Evolutionary conservation across 306 rosid genomes (phyloP), one percentile per base, ranked within the genome.

Genomic region (Sophora flavescens): DNA sequence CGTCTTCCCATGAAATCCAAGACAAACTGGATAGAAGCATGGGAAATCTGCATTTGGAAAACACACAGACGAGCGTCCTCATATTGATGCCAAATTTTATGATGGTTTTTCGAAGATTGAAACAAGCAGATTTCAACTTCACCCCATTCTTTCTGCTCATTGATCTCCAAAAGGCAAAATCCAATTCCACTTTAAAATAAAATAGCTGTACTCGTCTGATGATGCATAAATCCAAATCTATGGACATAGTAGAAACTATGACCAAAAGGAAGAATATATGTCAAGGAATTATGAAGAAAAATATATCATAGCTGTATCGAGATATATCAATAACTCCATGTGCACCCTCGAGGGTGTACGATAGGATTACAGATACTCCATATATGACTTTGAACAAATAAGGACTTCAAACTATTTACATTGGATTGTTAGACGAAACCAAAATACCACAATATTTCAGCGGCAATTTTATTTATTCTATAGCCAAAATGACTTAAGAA

Each of bases 371-470:
- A 56, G 74, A 30, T 5, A 28, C 76, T 65, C 47, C 50, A 70
- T 32, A 48, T 18, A 51, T 67, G 60, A 70, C 33, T 64, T 57
- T 17, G 17, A 77, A 44, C 71, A 72, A 72, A 72, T 50, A 7
- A 59, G 45, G 44, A 72, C 16, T 58, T 35, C 52, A 62, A 57
- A 75, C 17, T 74, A 48, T 68, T 69, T 73, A 81, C 86, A 78
- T 36, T 26, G 50, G 7, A 68, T 54, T 70, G 72, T 57, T 57
- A 72, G 70, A 38, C 10, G 61, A 3, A 61, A 38, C 58, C 36
- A 79, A 10, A 51, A 78, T 52, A 44, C 11, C 26, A 73, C 58
- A 35, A 18, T 64, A 44, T 52, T 11, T 76, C 70, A 44, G 51
- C 6, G 39, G 28, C 13, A 60, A 65, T 6, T 30, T 58, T 61